Evolutionary conservation across 495 filamentous ascomycete species (phyloP).

Genomic region (Pseudomonodictys pantanalensis): DNA sequence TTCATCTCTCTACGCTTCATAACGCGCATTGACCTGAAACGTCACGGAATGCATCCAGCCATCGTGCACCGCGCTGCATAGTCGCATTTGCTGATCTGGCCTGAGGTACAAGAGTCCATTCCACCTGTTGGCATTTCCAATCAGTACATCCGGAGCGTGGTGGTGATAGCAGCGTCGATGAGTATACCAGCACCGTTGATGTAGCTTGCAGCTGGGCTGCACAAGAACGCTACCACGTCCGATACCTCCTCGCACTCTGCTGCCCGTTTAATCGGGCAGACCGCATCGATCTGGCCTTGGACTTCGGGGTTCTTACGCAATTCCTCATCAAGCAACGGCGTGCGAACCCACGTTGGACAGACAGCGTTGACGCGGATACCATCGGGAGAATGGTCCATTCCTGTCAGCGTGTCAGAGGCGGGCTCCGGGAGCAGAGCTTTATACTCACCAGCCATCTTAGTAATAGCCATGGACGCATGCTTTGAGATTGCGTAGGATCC

Average conservation of each 20-base stretch:
- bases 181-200: slow-evolving; percentile 17
- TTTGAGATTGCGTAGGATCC: slow-evolving; percentile 9
- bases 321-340: background rate
- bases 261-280: slow-evolving; percentile 8
- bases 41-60: too few species aligned
- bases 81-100: too few species aligned
- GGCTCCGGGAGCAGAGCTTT: background rate
- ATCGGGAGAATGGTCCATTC: slow-evolving; percentile 12
- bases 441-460: slow-evolving; percentile 13
- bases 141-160: slow-evolving; percentile 6
- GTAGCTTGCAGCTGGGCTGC: slow-evolving; percentile 22
- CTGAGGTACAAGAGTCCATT: too few species aligned
- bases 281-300: background rate
- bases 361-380: slow-evolving; percentile 16
- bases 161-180: slow-evolving; percentile 12
- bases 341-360: slow-evolving; percentile 20
- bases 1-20: too few species aligned
- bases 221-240: slow-evolving; percentile 11
- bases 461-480: slow-evolving; percentile 13
- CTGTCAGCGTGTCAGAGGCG: background rate
- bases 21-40: too few species aligned
- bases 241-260: slow-evolving; percentile 19
- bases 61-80: too few species aligned
- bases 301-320: slow-evolving; percentile 7
- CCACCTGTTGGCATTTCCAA: background rate